Conservation (phyloP, 495 filamentous ascomycete species). For the Neurospora cerealis region DNA sequence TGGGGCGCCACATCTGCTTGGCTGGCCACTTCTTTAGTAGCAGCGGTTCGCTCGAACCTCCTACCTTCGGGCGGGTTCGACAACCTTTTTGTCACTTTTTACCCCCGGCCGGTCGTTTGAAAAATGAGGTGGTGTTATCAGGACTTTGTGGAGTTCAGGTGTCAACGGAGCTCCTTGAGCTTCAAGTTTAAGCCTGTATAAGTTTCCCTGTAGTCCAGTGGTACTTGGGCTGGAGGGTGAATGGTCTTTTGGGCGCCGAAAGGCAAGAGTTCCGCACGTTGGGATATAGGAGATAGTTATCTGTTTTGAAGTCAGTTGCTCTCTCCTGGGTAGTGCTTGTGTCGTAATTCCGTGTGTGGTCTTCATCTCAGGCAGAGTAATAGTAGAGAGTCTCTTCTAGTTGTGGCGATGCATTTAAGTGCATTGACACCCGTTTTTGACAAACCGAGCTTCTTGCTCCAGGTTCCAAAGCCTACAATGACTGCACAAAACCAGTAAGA, state of each 20-base stretch:
- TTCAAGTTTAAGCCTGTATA: not conserved
- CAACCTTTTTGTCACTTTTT: not conserved
- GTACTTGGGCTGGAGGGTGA: not conserved
- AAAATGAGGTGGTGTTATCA: not conserved
- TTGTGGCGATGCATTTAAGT: not conserved
- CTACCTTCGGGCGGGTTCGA: no score
- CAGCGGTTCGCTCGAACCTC: no score
- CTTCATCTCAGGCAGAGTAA: not conserved
- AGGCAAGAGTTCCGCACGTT: not conserved
- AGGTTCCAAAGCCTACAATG: not conserved
- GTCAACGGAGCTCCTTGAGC: not conserved
- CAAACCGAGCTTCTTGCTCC: not conserved
- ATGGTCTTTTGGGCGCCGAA: not conserved
- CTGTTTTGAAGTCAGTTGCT: not conserved
- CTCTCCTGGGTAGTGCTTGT: not conserved
- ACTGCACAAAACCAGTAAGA: not conserved
- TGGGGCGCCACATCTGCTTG: no score
- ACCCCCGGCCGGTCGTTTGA: not conserved
- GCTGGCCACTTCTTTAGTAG: no score
- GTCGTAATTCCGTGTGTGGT: not conserved
- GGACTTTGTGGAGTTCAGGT: not conserved
- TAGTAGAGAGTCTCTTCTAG: not conserved
- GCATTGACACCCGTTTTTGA: not conserved
- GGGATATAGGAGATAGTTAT: not conserved
- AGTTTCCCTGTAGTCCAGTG: not conserved